phyloP scores from a whole-genome alignment of 805 yeast species.

The Candida rishiriensis region DNA sequence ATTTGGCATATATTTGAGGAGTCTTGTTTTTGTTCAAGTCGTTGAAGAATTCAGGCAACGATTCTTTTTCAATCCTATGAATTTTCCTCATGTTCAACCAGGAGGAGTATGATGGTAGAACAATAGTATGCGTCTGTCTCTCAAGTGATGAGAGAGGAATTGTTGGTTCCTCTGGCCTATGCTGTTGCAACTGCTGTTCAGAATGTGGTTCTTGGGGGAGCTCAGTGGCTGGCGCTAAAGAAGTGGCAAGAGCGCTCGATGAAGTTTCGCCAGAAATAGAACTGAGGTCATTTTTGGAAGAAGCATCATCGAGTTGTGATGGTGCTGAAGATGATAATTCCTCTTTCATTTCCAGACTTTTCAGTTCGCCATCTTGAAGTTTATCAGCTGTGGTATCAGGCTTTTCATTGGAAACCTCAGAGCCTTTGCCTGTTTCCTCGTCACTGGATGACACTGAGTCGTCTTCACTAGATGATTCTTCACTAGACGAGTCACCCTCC shows the following conservation, averaged over 20 bases:
- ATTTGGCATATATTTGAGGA: conserved; percentile 72
- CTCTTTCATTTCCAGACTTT: neutral
- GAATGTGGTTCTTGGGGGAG: neutral
- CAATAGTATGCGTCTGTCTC: conserved; percentile 74
- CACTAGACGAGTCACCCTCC: neutral
- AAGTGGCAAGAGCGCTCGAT: neutral
- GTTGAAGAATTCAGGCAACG: conserved; percentile 84
- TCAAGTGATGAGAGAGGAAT: conserved; percentile 15
- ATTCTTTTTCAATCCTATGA: conserved; percentile 74
- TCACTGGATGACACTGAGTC: conserved; percentile 1
- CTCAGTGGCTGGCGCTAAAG: neutral
- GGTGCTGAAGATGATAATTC: neutral
- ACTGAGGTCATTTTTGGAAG: neutral
- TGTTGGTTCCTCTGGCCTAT: conserved; percentile 8
- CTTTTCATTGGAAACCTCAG: too few species aligned
- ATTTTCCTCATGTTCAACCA: conserved; percentile 79
- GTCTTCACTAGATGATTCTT: conserved; percentile 5
- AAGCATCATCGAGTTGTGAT: neutral
- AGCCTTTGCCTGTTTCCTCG: too few species aligned
- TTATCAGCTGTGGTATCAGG: neutral
- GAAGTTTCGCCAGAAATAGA: too few species aligned
- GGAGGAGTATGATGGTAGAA: conserved; percentile 80
- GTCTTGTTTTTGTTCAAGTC: conserved; percentile 62
- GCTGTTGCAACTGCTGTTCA: neutral
- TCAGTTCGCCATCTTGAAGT: neutral